These are phyloP conservation scores for Alloteropsis angusta DNA, from an alignment of 202 grass and related monocot genomes.

Conservation along the genomic window DNA sequence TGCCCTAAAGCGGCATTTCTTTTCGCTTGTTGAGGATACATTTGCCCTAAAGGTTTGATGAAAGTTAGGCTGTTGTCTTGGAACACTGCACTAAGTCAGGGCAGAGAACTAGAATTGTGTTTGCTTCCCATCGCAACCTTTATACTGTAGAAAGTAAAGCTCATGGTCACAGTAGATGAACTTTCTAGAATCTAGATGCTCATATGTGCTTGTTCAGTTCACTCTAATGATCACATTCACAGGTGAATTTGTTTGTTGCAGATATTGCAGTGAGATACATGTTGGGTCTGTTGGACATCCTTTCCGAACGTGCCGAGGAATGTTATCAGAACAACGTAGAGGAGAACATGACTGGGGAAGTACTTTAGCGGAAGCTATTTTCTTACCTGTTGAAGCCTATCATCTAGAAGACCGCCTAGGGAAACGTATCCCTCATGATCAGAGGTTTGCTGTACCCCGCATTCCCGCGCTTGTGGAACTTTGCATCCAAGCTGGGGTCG, in stretches of 20 bases:
- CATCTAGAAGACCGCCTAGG: conserved; percentile 80
- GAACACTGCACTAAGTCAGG: neutral
- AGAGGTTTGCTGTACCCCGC: conserved; percentile 64
- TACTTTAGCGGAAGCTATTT: conserved; percentile 64
- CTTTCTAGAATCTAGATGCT: neutral
- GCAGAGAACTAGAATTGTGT: neutral
- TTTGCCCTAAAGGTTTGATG: neutral
- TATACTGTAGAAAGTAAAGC: neutral
- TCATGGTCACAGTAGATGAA: neutral
- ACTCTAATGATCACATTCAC: neutral
- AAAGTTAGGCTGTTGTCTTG: neutral
- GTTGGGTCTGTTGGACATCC: conserved; percentile 75
- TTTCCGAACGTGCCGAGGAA: conserved; percentile 77
- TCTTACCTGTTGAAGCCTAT: conserved; percentile 68
- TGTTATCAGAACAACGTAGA: conserved; percentile 47
- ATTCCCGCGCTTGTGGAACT: conserved; percentile 75
- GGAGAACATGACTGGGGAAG: conserved; percentile 75
- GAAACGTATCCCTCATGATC: conserved; percentile 62
- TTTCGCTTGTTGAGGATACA: neutral
- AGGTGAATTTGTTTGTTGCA: conserved; percentile 13
- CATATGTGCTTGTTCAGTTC: neutral
- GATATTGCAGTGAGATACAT: conserved; percentile 89
- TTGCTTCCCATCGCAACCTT: neutral
- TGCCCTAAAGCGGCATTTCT: neutral
- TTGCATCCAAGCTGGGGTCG: conserved; percentile 90